Conservation (phyloP, 805 yeast species). For the Kazachstania martiniae region DNA sequence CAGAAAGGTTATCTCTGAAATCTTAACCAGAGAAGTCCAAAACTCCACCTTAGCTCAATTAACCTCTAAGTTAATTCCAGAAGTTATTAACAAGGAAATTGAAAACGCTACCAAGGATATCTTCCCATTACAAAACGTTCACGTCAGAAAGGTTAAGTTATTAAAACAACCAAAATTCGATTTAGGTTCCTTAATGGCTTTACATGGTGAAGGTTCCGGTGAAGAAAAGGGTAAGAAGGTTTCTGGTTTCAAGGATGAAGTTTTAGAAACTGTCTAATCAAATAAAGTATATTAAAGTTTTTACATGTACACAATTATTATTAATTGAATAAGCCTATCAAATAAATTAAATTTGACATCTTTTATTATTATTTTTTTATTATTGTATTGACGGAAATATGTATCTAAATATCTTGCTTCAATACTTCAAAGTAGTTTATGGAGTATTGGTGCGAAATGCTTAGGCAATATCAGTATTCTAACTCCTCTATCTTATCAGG, state of each 20-base stretch:
- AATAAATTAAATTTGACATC: too few relatives aligned
- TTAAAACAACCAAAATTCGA: constrained; percentile 98
- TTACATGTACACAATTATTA: constrained; percentile 7
- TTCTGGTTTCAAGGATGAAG: constrained; percentile 93
- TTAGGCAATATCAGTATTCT: too few relatives aligned
- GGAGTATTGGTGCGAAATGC: too few relatives aligned
- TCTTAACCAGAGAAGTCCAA: constrained; percentile 92
- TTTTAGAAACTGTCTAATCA: constrained; percentile 86
- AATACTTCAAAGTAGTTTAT: too few relatives aligned
- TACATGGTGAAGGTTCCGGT: constrained; percentile 88
- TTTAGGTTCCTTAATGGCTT: constrained; percentile 87
- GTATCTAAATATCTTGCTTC: too few relatives aligned
- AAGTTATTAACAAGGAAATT: constrained; percentile 96
- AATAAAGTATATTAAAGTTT: constrained; percentile 4
- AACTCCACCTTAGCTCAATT: constrained; percentile 92
- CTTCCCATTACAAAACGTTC: constrained; percentile 96
- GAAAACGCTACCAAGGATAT: constrained; percentile 90
- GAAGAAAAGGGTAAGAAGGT: constrained; percentile 97
- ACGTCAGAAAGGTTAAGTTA: constrained; percentile 96
- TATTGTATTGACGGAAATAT: too few relatives aligned
- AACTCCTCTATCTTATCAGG: too few relatives aligned
- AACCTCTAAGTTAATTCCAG: constrained; percentile 94
- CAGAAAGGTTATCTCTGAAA: constrained; percentile 93
- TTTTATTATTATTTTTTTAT: too few relatives aligned
- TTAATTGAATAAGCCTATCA: constrained; percentile 5